These are phyloP conservation scores for Cyberlindnera amylophila DNA, from an alignment of 805 yeast genomes.

Conservation along the genomic window DNA sequence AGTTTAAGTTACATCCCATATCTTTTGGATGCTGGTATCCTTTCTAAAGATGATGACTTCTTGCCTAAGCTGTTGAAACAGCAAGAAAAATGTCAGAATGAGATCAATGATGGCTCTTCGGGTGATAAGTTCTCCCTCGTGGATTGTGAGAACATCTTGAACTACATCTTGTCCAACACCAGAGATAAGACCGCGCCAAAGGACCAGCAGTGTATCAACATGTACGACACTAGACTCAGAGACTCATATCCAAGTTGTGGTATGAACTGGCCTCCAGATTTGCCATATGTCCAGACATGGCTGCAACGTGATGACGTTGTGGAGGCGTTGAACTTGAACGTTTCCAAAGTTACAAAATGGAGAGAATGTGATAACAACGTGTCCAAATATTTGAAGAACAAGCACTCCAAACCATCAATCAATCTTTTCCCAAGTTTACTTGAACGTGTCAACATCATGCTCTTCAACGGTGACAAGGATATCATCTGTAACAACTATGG, in stretches of 20 bases:
- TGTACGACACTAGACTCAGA: conserved; percentile 71
- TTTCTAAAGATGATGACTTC: conserved; percentile 38
- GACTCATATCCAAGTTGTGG: conserved; percentile 89
- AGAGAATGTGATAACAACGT: conserved; percentile 71
- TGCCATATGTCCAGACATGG: conserved; percentile 50
- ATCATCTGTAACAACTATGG: conserved; percentile 83
- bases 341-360: conserved; percentile 49
- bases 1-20: conserved; percentile 77
- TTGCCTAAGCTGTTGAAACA: conserved; percentile 41
- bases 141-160: conserved; percentile 44
- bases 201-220: conserved; percentile 64
- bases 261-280: conserved; percentile 82
- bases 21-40: conserved; percentile 53
- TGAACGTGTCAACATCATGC: conserved; percentile 52
- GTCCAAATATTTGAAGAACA: conserved; percentile 45
- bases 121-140: conserved; percentile 29
- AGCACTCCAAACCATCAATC: conserved; percentile 55
- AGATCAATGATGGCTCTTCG: conserved; percentile 32
- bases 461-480: conserved; percentile 87
- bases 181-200: conserved; percentile 30
- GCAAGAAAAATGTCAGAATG: conserved; percentile 60
- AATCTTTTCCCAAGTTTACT: conserved; percentile 64
- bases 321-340: conserved; percentile 48
- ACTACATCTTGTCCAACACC: conserved; percentile 28
- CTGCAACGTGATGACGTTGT: conserved; percentile 46